Evolutionary conservation across 768 basidiomycete species (phyloP), one percentile per base, ranked within the genome.

Genomic region (Tricholoma furcatifolium): DNA sequence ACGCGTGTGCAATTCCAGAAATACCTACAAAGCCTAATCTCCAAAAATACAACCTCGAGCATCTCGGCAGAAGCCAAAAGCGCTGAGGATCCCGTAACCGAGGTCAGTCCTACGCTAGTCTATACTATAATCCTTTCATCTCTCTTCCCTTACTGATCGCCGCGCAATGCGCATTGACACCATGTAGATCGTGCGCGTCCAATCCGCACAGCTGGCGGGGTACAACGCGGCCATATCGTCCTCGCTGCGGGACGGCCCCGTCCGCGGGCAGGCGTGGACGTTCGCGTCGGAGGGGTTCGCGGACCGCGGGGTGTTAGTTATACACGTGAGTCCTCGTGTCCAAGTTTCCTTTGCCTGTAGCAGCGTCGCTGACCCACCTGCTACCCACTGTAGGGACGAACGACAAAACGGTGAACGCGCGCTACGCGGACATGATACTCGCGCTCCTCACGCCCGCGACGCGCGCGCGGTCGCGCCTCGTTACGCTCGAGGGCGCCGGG

Each of bases 181-280:
- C 3, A 10, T 2, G 24, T 55, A 87, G 82, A 84, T 91, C 50
- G 83, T 90, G 0, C 79, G 87, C n/a, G 70, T 88, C 11, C 88
- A 91, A 68, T 86, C 86, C 0, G 88, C 88, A 1, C 84, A 88
- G 62, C 75, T 91, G 5, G 80, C 84, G 0, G 81, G 88, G 4
- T 91, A 82, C 64, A 88, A 91, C 57, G 77, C 81, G 18, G 88
- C 88, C 0, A 70, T 91, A n/a, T 88, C 88, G 0, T 89, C 87
- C 4, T 87, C 83, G 3, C 71, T 91, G 21, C 79, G 88, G 31
- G 80, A 86, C 35, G 88, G 88, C 1, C 88, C 88, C 12, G 72
- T 90, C 24, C 81, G 87, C 35, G 85, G 86, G 4, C 79, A 84
- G 50, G 67, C 66, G 1, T 65, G 76, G 1, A 71, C 82, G 3